A percentile compares a stretch with the other conserved stretches of the same genome.
phyloP scores from a whole-genome alignment of 345 rosid genomes.

The Populus davidiana region DNA sequence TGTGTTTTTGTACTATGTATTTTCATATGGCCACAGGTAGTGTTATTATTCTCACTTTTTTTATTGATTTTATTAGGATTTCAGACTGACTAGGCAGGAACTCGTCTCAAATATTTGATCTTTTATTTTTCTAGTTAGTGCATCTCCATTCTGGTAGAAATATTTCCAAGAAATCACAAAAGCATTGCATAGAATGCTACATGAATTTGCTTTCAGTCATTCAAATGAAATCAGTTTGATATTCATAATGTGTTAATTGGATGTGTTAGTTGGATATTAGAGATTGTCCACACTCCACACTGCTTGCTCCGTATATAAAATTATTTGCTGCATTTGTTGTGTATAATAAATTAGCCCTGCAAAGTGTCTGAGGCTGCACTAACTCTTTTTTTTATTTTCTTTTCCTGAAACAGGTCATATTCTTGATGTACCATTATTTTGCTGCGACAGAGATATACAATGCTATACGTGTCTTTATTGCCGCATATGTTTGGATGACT shows the following conservation, averaged over 20 bases:
- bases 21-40: neutral
- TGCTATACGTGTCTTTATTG: conserved; percentile 89
- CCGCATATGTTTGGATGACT: conserved; percentile 99
- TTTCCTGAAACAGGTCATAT: conserved; percentile 62
- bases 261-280: conserved; percentile 3
- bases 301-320: conserved; percentile 1
- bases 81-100: neutral
- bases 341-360: neutral
- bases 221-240: neutral
- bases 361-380: conserved; percentile 2
- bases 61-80: neutral
- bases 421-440: conserved; percentile 96
- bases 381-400: conserved; percentile 1
- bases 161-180: neutral
- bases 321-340: neutral
- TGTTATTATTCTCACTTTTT: neutral
- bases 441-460: conserved; percentile 93
- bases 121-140: neutral
- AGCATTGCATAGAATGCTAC: neutral
- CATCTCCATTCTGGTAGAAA: neutral
- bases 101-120: neutral
- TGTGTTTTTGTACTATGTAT: neutral
- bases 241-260: neutral
- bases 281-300: neutral
- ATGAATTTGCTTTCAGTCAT: neutral